phyloP scores from a whole-genome alignment of 495 filamentous ascomycete genomes.

The Oidiodendron maius region DNA sequence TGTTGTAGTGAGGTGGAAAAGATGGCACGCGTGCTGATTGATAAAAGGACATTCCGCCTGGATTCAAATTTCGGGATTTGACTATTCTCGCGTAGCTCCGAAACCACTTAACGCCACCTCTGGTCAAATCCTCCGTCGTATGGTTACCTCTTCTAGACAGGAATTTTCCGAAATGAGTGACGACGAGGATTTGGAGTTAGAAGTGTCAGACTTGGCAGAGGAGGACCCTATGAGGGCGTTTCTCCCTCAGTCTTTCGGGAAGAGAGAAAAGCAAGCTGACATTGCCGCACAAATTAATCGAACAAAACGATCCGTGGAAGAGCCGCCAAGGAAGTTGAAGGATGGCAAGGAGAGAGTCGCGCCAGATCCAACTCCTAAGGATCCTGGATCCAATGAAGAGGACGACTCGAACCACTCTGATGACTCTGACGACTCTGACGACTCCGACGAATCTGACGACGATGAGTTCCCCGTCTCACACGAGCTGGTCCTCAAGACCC shows the following conservation, averaged over 20 bases:
- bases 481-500: slow-evolving; percentile 85
- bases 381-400: slow-evolving; percentile 32
- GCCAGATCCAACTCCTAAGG: slow-evolving; percentile 25
- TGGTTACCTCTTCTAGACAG: not conserved
- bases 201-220: slow-evolving; percentile 38
- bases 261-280: slow-evolving; percentile 66
- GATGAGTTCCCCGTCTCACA: slow-evolving; percentile 94
- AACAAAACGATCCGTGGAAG: slow-evolving; percentile 53
- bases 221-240: slow-evolving; percentile 80
- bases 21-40: no score
- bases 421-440: slow-evolving; percentile 49
- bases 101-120: not conserved
- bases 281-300: slow-evolving; percentile 73
- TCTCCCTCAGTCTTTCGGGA: slow-evolving; percentile 81
- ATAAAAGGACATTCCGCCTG: no score
- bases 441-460: slow-evolving; percentile 59
- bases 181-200: slow-evolving; percentile 56
- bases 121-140: no score
- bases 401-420: slow-evolving; percentile 30
- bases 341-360: not conserved
- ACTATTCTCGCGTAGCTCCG: not conserved
- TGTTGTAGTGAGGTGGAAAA: no score
- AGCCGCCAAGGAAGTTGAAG: slow-evolving; percentile 6
- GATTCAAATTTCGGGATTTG: not conserved
- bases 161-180: slow-evolving; percentile 37